These are phyloP conservation scores for Fusarium sambucinum DNA, from an alignment of 2,329 filamentous ascomycete genomes.

Conservation along the genomic window DNA sequence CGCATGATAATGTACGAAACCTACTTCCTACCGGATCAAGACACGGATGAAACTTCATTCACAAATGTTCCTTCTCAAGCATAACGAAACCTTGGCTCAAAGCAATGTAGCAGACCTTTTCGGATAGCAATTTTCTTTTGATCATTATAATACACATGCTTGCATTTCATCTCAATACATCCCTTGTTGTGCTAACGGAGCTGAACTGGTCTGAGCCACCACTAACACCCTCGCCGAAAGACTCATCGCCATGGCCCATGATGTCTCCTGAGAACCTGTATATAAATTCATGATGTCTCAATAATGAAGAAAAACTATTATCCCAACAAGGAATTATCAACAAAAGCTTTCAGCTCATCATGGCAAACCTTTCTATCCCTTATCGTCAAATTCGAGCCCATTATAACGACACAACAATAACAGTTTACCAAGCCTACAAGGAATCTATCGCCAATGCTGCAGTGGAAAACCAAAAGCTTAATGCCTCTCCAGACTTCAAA, in stretches of 20 bases:
- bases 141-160: not conserved
- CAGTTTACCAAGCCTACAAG: conserved; percentile 72
- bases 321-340: not conserved
- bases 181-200: not conserved
- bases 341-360: conserved; percentile 9
- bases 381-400: conserved; percentile 66
- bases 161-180: not conserved
- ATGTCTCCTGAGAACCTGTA: not conserved
- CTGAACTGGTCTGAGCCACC: conserved; percentile 15
- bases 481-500: conserved; percentile 65
- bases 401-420: conserved; percentile 65
- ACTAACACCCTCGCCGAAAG: conserved; percentile 31
- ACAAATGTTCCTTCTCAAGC: not conserved
- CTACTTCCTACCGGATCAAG: not conserved
- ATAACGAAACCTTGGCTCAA: not conserved
- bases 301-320: no score
- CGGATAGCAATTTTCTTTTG: not conserved
- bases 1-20: not conserved
- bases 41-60: not conserved
- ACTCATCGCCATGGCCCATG: conserved; percentile 20
- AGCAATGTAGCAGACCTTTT: not conserved
- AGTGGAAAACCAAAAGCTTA: conserved; percentile 62
- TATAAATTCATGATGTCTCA: not conserved
- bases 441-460: conserved; percentile 65
- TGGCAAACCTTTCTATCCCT: conserved; percentile 44